These are phyloP conservation scores for Blastobotrys persicus DNA, from an alignment of 1,139 yeast genomes.

Conservation along the genomic window DNA sequence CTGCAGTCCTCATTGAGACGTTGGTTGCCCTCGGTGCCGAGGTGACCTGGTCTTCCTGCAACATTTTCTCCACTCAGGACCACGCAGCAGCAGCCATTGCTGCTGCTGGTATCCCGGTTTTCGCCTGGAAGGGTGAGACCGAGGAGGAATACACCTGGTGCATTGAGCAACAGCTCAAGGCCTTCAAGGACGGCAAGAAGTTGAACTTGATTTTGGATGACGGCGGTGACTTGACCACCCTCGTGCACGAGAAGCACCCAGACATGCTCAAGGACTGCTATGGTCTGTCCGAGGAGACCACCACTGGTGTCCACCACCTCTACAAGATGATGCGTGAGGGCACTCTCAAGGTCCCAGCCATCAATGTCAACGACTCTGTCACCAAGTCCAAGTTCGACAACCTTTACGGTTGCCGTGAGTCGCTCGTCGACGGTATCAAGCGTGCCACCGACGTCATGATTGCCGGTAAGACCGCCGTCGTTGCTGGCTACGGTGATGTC, in stretches of 20 bases:
- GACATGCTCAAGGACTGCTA: constrained; percentile 93
- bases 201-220: constrained; percentile 98
- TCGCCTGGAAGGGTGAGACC: constrained; percentile 99
- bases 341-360: constrained; percentile 96
- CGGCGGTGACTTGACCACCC: constrained; percentile 98
- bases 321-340: constrained; percentile 94
- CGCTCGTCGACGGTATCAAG: constrained; percentile 97
- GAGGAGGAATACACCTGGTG: constrained; percentile 99
- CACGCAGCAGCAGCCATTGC: constrained; percentile 99
- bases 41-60: constrained; percentile 99
- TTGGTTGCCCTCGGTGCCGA: constrained; percentile 98
- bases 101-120: constrained; percentile 98
- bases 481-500: constrained; percentile 99
- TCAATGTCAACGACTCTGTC: constrained; percentile 98
- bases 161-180: constrained; percentile 98
- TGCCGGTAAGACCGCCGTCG: constrained; percentile 99
- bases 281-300: constrained; percentile 99
- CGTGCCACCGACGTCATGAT: constrained; percentile 99
- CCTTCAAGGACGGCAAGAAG: constrained; percentile 95
- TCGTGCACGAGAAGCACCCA: constrained; percentile 98
- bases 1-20: constrained; percentile 98
- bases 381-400: constrained; percentile 99
- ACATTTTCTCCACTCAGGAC: constrained; percentile 99
- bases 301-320: constrained; percentile 99
- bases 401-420: constrained; percentile 99